Percentiles rank a stretch among this genome's conserved stretches.
These are phyloP conservation scores for Rhizopogon sp. DNA, from an alignment of 768 basidiomycete genomes.

Conservation along the genomic window DNA sequence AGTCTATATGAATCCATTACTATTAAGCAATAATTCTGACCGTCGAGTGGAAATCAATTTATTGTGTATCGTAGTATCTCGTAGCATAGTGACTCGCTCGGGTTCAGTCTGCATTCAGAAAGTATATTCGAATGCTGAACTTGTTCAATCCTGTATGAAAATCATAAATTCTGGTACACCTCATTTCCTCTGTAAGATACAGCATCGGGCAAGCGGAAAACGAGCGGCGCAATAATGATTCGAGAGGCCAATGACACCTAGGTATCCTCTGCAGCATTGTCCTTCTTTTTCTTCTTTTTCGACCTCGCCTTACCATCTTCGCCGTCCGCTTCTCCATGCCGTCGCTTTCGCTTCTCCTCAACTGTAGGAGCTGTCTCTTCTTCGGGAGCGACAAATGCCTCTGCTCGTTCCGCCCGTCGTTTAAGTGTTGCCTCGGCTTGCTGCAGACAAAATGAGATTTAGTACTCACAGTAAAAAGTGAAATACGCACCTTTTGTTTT, in stretches of 20 bases:
- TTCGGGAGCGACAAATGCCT: constrained; percentile 84
- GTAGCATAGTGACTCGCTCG: no score
- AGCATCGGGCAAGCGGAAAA: background rate
- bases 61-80: no score
- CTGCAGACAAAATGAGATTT: constrained; percentile 31
- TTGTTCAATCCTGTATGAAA: background rate
- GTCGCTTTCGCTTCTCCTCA: constrained; percentile 68
- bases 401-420: constrained; percentile 75
- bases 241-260: background rate
- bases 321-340: constrained; percentile 32
- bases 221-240: background rate
- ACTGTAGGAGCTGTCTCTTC: constrained; percentile 71
- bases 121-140: no score
- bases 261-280: constrained; percentile 2
- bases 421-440: constrained; percentile 74
- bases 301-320: constrained; percentile 32
- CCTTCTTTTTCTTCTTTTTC: constrained; percentile 34
- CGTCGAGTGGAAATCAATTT: no score
- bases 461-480: background rate
- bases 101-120: no score
- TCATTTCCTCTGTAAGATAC: no score
- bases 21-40: no score
- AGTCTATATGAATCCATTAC: no score
- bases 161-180: background rate
- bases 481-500: constrained; percentile 54